phyloP scores from a whole-genome alignment of 306 rosid species.

The Prunus campanulata region DNA sequence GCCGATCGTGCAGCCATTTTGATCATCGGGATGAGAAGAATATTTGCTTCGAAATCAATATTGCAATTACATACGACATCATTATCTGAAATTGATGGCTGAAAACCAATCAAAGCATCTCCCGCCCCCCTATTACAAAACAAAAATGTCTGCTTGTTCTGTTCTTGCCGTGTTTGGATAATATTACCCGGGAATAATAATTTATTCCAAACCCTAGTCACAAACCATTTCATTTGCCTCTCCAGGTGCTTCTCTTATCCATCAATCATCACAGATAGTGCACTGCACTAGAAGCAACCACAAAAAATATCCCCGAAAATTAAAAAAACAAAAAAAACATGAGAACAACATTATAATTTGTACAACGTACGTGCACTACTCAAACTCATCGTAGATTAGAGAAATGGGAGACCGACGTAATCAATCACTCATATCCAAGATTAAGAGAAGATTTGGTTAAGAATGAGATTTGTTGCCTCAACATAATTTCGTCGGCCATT shows the following conservation, averaged over 20 bases:
- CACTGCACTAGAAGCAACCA: neutral
- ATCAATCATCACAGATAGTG: neutral
- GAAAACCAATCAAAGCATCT: neutral
- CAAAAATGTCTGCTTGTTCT: neutral
- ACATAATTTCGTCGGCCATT: neutral
- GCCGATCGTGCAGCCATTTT: neutral
- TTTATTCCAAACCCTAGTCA: neutral
- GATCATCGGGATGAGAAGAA: neutral
- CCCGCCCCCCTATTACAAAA: neutral
- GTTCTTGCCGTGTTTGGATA: neutral
- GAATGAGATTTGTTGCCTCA: neutral
- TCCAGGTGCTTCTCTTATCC: neutral
- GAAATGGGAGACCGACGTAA: neutral
- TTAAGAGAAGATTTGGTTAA: neutral
- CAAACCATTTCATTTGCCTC: neutral
- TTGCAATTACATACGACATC: no score
- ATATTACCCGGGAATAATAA: neutral
- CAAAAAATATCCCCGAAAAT: neutral
- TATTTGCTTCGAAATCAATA: neutral
- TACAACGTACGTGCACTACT: neutral
- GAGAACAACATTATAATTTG: neutral
- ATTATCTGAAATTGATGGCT: neutral
- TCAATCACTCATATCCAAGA: neutral
- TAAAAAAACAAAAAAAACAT: neutral
- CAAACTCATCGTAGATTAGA: neutral